Percentiles rank a stretch among this genome's conserved stretches.
Conservation (phyloP, 169 alveolate species). For the Perkinsus chesapeaki region DNA sequence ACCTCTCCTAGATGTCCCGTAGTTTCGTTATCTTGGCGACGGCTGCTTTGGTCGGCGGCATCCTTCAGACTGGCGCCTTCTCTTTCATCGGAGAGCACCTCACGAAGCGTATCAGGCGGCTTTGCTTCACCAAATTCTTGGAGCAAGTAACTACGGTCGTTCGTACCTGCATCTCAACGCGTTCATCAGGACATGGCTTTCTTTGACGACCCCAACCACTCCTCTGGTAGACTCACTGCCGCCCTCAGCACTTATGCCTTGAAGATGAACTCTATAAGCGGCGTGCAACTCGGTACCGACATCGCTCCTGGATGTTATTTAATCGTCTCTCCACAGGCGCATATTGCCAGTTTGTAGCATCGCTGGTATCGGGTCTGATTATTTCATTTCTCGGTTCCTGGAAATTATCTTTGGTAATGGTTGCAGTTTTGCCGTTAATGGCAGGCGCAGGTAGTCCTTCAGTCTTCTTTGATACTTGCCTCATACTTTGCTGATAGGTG, state of each 20-base stretch:
- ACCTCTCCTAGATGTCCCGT: background rate
- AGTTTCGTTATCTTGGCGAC: background rate
- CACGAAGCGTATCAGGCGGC: background rate
- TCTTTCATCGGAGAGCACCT: background rate
- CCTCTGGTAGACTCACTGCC: slow-evolving; percentile 8
- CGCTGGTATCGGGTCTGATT: slow-evolving; percentile 29
- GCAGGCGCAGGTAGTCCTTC: background rate
- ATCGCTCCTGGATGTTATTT: background rate
- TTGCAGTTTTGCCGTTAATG: slow-evolving; percentile 34
- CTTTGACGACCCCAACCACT: slow-evolving; percentile 11
- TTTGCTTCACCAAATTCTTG: background rate
- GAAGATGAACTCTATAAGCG: background rate
- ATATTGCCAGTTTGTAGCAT: slow-evolving; percentile 23
- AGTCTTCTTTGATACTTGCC: background rate
- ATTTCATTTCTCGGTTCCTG: slow-evolving; percentile 36
- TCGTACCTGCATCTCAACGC: background rate
- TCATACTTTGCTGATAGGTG: background rate
- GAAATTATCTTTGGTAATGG: slow-evolving; percentile 35
- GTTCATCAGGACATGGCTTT: slow-evolving; percentile 7
- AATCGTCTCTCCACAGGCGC: background rate
- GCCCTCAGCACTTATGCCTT: background rate
- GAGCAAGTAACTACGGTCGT: background rate
- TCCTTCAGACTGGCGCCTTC: background rate
- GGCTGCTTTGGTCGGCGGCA: background rate
- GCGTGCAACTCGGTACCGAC: background rate